Base-by-base conservation (phyloP, 371 early-diverging fungal species). In the Mucor lusitanicus region DNA sequence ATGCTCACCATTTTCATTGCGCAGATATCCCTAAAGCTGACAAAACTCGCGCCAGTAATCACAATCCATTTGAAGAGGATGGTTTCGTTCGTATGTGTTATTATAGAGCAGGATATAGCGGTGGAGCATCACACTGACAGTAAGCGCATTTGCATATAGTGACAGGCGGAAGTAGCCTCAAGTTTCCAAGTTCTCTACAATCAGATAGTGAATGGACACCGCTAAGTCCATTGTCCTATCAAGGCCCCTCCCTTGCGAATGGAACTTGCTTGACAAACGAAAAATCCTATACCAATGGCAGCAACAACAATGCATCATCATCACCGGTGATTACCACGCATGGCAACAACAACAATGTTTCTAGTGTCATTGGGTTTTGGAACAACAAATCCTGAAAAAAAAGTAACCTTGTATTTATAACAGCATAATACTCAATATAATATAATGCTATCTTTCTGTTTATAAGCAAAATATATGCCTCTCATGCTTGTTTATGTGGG, bases 21-120 rank as follows among this genome's bases (percentile, higher is more conserved):
- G 17, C 55, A 73, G 74, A 57, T 19, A 39, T 74, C 33, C 73
- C 78, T 6, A 75, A 78, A 46, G 73, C 75, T 21, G 75, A 72
- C 56, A 75, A 70, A 50, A 53, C 59, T 2, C 64, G 71, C 13
- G 69, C 67, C 11, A 64, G 40, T 9, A 61, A 54, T 15, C 64
- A 63, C 9, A 76, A 79, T 61, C 79, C 79, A 55, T 76, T 79
- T 59, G 73, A 79, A 33, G 75, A 72, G 19, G 71, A 67, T 50
- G 61, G 61, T 15, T 39, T 63, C 50, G 46, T 58, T 30, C 32
- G 68, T 48, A 55, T 42, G 58, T 60, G 48, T 3, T 15, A 53
- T 15, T 21, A n/a, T 27, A 25, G 28, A 23, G 2, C 46, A 28
- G 48, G 35, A 1, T 9, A 13, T 53, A 8, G 27, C 13, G 5